Conservation (phyloP, 139 green algal genomes). For the Auxenochlorella pyrenoidosa region DNA sequence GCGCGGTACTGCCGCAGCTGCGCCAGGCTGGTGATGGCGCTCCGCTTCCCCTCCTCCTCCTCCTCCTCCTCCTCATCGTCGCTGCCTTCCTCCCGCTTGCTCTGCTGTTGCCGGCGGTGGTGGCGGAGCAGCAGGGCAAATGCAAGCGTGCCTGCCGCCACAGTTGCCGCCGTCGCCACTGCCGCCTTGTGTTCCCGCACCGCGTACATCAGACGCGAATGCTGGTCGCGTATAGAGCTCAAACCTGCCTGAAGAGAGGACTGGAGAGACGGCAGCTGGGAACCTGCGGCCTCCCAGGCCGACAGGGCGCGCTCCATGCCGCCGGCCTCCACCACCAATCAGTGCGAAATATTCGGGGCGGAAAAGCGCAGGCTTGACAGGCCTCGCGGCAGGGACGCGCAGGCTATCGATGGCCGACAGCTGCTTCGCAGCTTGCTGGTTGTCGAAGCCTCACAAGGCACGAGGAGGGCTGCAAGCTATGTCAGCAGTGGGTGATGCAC, state of each 20-base stretch:
- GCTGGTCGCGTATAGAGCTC: not conserved
- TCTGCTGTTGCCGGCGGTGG: not conserved
- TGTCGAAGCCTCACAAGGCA: too few species aligned
- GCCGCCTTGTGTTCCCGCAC: not conserved
- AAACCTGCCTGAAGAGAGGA: not conserved
- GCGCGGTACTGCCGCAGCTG: not conserved
- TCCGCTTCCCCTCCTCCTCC: not conserved
- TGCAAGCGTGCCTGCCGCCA: not conserved
- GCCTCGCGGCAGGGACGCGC: too few species aligned
- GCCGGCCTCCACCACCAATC: too few species aligned
- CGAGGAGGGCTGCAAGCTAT: too few species aligned
- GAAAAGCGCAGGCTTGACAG: too few species aligned
- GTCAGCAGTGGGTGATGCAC: too few species aligned
- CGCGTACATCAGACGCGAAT: not conserved
- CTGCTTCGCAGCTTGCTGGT: too few species aligned
- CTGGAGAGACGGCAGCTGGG: too few species aligned
- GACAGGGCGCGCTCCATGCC: too few species aligned
- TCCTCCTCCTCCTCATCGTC: not conserved
- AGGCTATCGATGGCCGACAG: too few species aligned
- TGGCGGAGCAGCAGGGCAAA: not conserved
- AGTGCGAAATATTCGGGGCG: too few species aligned
- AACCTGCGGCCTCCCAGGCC: too few species aligned
- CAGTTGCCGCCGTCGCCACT: not conserved
- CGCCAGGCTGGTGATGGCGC: constrained; percentile 9
- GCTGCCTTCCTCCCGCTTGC: not conserved